These are phyloP conservation scores for Candida boleticola DNA, from an alignment of 805 yeast genomes.

Conservation along the genomic window DNA sequence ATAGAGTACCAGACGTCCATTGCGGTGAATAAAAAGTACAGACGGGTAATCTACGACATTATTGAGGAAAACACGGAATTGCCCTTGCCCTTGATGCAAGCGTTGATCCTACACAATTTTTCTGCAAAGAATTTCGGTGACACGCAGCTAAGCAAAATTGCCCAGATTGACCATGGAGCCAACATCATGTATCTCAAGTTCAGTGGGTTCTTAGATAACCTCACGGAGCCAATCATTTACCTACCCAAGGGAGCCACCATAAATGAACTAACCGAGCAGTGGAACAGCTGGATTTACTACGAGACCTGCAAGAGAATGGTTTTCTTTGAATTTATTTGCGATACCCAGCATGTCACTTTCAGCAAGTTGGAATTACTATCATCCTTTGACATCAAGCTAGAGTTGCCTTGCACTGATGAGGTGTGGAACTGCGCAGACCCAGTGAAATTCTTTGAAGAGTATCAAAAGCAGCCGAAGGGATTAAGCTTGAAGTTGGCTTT, in stretches of 20 bases:
- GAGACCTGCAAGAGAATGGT: background rate
- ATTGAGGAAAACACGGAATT: constrained; percentile 9
- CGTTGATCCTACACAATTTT: constrained; percentile 8
- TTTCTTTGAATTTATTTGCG: background rate
- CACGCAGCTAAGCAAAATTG: constrained; percentile 5
- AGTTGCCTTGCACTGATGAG: constrained; percentile 44
- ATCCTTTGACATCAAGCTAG: constrained; percentile 42
- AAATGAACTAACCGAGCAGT: background rate
- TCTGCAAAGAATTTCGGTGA: constrained; percentile 10
- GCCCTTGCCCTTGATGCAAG: constrained; percentile 7
- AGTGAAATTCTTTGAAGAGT: constrained; percentile 18
- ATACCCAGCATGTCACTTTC: background rate
- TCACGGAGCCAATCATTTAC: constrained; percentile 9
- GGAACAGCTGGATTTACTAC: background rate
- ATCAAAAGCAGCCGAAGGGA: constrained; percentile 24
- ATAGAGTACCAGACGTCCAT: constrained; percentile 10
- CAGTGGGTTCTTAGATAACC: constrained; percentile 6
- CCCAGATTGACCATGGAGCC: constrained; percentile 11
- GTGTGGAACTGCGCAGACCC: constrained; percentile 39
- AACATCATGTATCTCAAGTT: constrained; percentile 9
- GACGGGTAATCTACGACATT: constrained; percentile 8
- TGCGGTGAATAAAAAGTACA: constrained; percentile 6
- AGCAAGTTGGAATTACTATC: constrained; percentile 21
- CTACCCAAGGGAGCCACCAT: background rate
- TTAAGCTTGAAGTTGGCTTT: constrained; percentile 1